Evolutionary conservation across 1,284 basidiomycete species (phyloP).

Genomic region (Ganoderma multipileum): DNA sequence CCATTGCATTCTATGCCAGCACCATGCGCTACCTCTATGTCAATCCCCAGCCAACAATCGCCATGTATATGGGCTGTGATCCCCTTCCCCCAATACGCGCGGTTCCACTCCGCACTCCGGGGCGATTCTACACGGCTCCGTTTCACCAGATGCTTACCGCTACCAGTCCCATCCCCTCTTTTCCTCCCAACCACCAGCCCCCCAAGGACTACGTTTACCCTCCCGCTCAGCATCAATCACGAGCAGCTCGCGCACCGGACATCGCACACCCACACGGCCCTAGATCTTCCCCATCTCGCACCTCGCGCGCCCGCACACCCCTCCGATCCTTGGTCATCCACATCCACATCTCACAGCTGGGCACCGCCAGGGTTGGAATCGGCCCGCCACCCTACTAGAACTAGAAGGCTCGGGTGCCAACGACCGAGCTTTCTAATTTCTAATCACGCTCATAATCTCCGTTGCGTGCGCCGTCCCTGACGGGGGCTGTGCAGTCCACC

Average conservation of each 20-base stretch:
- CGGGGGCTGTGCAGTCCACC: not conserved
- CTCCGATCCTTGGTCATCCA: not conserved
- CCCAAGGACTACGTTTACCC: not conserved
- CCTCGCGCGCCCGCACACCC: not conserved
- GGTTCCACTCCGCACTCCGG: not conserved
- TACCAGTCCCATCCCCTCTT: not conserved
- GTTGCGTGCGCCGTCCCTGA: not conserved
- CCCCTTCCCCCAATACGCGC: not conserved
- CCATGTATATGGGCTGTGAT: not conserved
- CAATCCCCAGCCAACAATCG: not conserved
- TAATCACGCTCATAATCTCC: not conserved
- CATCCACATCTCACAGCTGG: not conserved
- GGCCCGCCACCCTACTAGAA: not conserved
- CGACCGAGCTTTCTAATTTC: not conserved
- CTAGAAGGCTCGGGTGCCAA: not conserved
- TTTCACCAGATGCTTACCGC: not conserved
- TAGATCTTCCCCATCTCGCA: slow-evolving; percentile 1
- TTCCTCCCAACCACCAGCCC: not conserved
- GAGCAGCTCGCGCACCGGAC: not conserved
- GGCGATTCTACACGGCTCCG: not conserved
- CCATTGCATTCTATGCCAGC: not conserved
- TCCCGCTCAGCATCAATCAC: not conserved
- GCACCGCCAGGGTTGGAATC: not conserved
- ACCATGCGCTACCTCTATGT: not conserved
- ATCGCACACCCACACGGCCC: not conserved